Percentiles rank a stretch among this genome's conserved stretches.
These are phyloP conservation scores for Bremia lactucae DNA, from an alignment of 352 stramenopile species.

Conservation along the genomic window DNA sequence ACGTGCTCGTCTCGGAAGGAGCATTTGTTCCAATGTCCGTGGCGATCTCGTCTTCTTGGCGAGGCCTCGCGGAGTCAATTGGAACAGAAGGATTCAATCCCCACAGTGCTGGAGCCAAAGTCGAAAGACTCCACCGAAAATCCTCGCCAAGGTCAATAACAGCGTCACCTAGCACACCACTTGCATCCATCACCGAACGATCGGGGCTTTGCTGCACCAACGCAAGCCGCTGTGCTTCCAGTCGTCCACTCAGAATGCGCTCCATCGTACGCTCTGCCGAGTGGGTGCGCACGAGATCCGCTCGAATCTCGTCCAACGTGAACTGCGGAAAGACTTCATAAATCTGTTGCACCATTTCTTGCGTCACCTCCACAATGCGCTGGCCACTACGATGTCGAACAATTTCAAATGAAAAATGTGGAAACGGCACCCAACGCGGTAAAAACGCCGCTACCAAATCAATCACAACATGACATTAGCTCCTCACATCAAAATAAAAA, in stretches of 20 bases:
- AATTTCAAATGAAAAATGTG: conserved; percentile 69
- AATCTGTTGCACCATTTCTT: conserved; percentile 64
- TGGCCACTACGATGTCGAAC: conserved; percentile 31
- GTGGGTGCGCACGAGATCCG: conserved; percentile 39
- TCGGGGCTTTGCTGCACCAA: conserved; percentile 15
- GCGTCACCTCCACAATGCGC: conserved; percentile 39
- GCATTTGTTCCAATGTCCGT: no score
- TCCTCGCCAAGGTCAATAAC: conserved; percentile 31
- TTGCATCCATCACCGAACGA: conserved; percentile 9
- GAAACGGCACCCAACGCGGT: conserved; percentile 56
- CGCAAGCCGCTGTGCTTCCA: conserved; percentile 28
- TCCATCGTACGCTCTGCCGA: conserved; percentile 66
- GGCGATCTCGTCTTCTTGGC: no score
- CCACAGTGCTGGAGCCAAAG: conserved; percentile 23
- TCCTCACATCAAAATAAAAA: neutral
- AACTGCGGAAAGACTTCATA: conserved; percentile 72
- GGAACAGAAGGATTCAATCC: no score
- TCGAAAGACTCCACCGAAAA: conserved; percentile 30
- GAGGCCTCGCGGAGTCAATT: no score
- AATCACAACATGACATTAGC: conserved; percentile 10
- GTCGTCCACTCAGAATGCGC: conserved; percentile 45
- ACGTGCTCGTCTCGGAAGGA: no score
- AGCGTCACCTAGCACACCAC: conserved; percentile 20
- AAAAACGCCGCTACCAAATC: conserved; percentile 44
- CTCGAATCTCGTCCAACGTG: conserved; percentile 38